Conservation (phyloP, 768 basidiomycete species). For the Phlegmacium glaucopus region DNA sequence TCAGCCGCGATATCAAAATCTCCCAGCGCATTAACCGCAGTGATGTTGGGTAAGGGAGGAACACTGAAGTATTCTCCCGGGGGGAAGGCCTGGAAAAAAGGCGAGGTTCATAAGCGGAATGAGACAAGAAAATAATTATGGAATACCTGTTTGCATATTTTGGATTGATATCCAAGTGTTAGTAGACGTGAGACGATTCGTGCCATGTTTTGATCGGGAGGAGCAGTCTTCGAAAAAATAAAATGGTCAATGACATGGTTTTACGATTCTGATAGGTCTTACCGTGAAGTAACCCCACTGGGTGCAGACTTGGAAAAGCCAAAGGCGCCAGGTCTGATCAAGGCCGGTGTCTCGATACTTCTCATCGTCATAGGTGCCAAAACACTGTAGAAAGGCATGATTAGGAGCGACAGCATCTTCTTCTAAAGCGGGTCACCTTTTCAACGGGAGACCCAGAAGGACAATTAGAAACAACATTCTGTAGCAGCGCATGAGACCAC, state of each 20-base stretch:
- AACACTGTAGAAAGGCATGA: constrained; percentile 52
- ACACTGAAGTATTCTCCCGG: constrained; percentile 74
- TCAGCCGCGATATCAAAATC: constrained; percentile 80
- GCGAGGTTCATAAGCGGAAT: background rate
- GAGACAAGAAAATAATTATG: background rate
- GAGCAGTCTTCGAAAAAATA: constrained; percentile 53
- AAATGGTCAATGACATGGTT: background rate
- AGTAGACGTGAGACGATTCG: constrained; percentile 79
- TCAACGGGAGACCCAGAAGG: constrained; percentile 37
- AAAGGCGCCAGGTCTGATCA: constrained; percentile 78
- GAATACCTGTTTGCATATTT: constrained; percentile 31
- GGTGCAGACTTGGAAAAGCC: constrained; percentile 91
- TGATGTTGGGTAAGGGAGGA: constrained; percentile 74
- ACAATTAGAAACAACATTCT: constrained; percentile 61
- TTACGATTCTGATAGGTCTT: constrained; percentile 14
- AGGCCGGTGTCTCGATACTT: constrained; percentile 61
- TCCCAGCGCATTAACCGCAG: constrained; percentile 80
- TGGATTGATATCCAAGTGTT: constrained; percentile 40
- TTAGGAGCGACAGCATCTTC: background rate
- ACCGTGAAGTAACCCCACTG: constrained; percentile 95
- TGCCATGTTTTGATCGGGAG: constrained; percentile 65
- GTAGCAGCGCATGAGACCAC: background rate
- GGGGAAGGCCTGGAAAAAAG: constrained; percentile 62
- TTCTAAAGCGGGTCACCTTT: constrained; percentile 19
- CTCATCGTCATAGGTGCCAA: constrained; percentile 74